phyloP scores from a whole-genome alignment of 352 stramenopile genomes.

The Phytopythium oedochilum region DNA sequence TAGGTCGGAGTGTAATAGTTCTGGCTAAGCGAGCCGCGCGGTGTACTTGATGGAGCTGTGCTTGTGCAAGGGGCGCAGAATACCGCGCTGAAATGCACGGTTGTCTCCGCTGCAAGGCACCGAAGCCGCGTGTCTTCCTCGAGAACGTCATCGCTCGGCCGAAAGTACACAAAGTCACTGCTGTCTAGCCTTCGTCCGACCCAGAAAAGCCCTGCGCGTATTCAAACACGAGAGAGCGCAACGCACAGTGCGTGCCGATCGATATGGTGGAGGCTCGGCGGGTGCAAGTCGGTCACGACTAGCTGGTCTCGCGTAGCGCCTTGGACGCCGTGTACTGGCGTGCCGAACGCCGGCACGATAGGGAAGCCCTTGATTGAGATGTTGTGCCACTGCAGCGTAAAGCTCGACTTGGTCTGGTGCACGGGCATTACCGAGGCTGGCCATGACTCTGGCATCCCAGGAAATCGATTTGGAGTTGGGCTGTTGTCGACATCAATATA shows the following conservation, averaged over 20 bases:
- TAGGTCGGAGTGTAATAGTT: too few species aligned
- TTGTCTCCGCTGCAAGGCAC: too few species aligned
- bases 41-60: too few species aligned
- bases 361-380: conserved; percentile 19
- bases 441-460: conserved; percentile 3
- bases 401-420: background rate
- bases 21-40: too few species aligned
- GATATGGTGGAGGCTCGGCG: background rate
- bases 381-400: too few species aligned
- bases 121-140: background rate
- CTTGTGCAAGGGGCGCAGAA: too few species aligned
- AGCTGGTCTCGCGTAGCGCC: conserved; percentile 9
- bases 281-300: conserved; percentile 11
- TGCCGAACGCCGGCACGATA: conserved; percentile 16
- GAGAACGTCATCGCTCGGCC: background rate
- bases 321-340: conserved; percentile 16
- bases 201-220: conserved; percentile 5
- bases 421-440: too few species aligned
- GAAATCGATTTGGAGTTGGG: background rate
- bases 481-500: conserved; percentile 9
- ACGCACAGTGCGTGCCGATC: conserved; percentile 12
- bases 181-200: conserved; percentile 1
- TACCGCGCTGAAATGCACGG: too few species aligned
- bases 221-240: conserved; percentile 11
- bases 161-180: background rate